These are phyloP conservation scores for Zygotorulaspora florentina DNA, from an alignment of 805 yeast species.

Conservation along the genomic window DNA sequence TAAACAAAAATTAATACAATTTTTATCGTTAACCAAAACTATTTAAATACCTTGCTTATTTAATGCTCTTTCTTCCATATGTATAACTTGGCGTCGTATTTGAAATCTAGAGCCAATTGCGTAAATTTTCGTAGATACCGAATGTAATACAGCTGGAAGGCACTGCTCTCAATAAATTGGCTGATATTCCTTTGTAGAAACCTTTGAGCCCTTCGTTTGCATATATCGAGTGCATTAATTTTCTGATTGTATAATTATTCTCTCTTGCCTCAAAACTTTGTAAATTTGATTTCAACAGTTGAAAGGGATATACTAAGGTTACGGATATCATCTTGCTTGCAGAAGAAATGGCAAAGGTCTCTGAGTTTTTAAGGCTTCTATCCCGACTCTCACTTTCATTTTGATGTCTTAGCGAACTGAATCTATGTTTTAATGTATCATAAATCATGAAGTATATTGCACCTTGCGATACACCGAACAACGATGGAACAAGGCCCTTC, in stretches of 20 bases:
- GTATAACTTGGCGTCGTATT: not conserved
- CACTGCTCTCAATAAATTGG: conserved; percentile 75
- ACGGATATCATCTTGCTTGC: conserved; percentile 66
- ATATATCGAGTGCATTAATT: conserved; percentile 41
- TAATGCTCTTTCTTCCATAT: not conserved
- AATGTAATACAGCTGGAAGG: conserved; percentile 94
- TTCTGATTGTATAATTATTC: conserved; percentile 24
- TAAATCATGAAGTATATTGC: conserved; percentile 84
- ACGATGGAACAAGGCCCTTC: conserved; percentile 69
- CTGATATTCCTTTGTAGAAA: conserved; percentile 77
- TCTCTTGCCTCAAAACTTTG: conserved; percentile 45
- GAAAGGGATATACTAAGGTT: conserved; percentile 72
- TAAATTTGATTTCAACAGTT: conserved; percentile 70
- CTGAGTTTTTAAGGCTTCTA: conserved; percentile 41
- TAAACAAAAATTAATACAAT: conserved; percentile 15
- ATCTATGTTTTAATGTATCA: conserved; percentile 60
- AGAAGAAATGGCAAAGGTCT: conserved; percentile 65
- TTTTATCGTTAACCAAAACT: conserved; percentile 11
- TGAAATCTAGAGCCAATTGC: conserved; percentile 21
- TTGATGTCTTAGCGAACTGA: conserved; percentile 19
- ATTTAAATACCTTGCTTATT: not conserved
- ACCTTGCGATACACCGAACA: conserved; percentile 83
- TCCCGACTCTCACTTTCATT: conserved; percentile 7
- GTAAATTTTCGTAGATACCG: conserved; percentile 69
- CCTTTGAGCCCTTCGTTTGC: conserved; percentile 55